Base-by-base conservation (phyloP, 1,139 yeast genomes). In the Pichia sp. region DNA sequence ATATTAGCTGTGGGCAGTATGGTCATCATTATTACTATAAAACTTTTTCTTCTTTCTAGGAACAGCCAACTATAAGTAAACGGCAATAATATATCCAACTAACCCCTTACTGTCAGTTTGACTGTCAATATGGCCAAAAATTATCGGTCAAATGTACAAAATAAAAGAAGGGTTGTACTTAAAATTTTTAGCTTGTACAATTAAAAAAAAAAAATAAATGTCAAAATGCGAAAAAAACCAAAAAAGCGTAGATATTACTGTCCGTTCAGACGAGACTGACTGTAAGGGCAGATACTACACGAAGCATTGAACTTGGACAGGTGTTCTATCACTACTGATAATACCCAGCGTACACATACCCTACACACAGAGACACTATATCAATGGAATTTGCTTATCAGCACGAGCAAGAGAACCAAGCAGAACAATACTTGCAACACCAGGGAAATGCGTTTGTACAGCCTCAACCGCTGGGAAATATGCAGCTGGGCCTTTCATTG, bases 1-100 rank as follows among this genome's bases (percentile, higher is more conserved):
- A 38, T n/a, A 21, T 28, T 39, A 21, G 28, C 31, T 9, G 41
- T 36, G 14, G 46, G 33, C 10, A 43, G 40, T 8, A 41, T 35
- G 4, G 46, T 43, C 42, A 41, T 41, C 46, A 43, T 21, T 26
- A 26, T 18, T 26, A 26, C 15, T 17, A 26, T 4, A 26, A 26
- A 26, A 4, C 15, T 11, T 24, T 24, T 24, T 24, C 28, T 11
- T n/a, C n/a, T n/a, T n/a, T n/a, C n/a, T n/a, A n/a, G n/a, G n/a
- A 24, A 24, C 28, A 11, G 4, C n/a, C 15, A 12, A 25, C n/a
- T 12, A 8, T 25, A 11, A 12, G 6, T 25, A 25, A 11, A 25
- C 8, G 15, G n/a, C 4, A n/a, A 25, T 6, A 12, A 10, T 25
- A 25, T 25, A 12, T 25, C n/a, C 6, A 25, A 25, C 12, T 12